Base-by-base conservation (phyloP, 305 asterid genomes). In the Solanum aculeatissimum region DNA sequence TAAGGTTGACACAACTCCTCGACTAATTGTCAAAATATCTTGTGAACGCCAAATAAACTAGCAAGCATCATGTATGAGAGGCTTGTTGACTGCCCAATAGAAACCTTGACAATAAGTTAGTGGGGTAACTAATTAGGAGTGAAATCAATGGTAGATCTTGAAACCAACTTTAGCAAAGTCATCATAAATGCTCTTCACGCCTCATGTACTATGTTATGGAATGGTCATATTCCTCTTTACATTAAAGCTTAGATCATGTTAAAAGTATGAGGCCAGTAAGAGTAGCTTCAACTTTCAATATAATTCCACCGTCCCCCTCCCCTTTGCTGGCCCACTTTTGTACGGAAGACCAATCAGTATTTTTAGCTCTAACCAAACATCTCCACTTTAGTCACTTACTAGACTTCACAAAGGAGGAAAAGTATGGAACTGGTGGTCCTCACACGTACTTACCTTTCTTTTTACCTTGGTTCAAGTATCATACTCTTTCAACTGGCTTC, bases 371-470 rank as follows among this genome's bases (percentile, higher is more conserved):
- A 71, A 51, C 85, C 70, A 69, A 83, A 11, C 70, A 71, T 51
- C 81, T 83, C 88, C 93, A 83, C 85, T 51, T 51, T 84, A 84
- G 51, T 87, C 94, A 80, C 84, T 49, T 84, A 86, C 57, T 89
- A 84, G 87, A 86, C 86, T 47, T 87, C 87, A 91, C 86, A 87
- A 87, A 86, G 87, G 82, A 71, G 77, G 87, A 84, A 86, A 78
- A 88, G 86, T 83, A 91, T 91, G 92, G 91, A 89, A 84, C 89
- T 88, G 82, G 94, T 95, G 95, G 98, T 92, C 97, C 97, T 91
- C 91, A 83, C 88, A 71, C 84, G 87, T 84, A 88, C 87, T 83
- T 88, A 29, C 83, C 83, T 66, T 65, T n/a, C 49, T 81, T 51
- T 69, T 74, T 23, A 51, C 82, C 82, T 29, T 27, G 32, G 82